phyloP scores from a whole-genome alignment of 306 rosid species.

The Rubus parviflorus region DNA sequence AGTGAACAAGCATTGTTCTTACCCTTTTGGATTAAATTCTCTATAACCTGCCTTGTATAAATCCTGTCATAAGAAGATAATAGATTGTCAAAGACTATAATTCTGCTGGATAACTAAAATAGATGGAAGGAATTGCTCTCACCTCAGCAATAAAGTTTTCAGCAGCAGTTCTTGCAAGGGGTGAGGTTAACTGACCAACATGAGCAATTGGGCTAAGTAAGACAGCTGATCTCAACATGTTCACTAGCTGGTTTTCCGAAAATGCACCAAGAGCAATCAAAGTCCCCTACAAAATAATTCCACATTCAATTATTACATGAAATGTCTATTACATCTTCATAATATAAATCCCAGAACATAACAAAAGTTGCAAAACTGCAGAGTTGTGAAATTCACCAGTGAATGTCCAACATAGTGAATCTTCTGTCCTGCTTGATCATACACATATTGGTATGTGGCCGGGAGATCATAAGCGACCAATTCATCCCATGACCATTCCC shows the following conservation, averaged over 20 bases:
- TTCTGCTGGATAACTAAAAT: slow-evolving; percentile 6
- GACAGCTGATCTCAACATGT: slow-evolving; percentile 71
- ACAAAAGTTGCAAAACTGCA: neutral
- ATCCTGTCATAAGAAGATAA: slow-evolving; percentile 44
- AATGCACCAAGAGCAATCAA: slow-evolving; percentile 73
- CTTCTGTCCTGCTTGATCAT: slow-evolving; percentile 68
- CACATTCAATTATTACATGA: neutral
- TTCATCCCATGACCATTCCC: slow-evolving; percentile 99
- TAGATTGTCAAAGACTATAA: slow-evolving; percentile 22
- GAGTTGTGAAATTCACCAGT: slow-evolving; percentile 48
- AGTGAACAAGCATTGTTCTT: slow-evolving; percentile 30
- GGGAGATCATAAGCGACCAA: slow-evolving; percentile 87
- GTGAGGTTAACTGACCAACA: slow-evolving; percentile 71
- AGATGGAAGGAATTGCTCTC: neutral
- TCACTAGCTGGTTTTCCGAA: slow-evolving; percentile 56
- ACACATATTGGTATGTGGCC: slow-evolving; percentile 71
- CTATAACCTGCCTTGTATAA: slow-evolving; percentile 57
- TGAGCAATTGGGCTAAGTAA: slow-evolving; percentile 89
- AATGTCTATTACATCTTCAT: neutral
- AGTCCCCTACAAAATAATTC: slow-evolving; percentile 67
- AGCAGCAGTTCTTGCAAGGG: slow-evolving; percentile 67
- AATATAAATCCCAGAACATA: neutral
- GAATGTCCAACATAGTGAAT: slow-evolving; percentile 92
- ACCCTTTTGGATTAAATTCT: slow-evolving; percentile 71
- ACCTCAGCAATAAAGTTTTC: slow-evolving; percentile 79